phyloP scores from a whole-genome alignment of 495 filamentous ascomycete species.

The Lindgomyces ingoldianus region DNA sequence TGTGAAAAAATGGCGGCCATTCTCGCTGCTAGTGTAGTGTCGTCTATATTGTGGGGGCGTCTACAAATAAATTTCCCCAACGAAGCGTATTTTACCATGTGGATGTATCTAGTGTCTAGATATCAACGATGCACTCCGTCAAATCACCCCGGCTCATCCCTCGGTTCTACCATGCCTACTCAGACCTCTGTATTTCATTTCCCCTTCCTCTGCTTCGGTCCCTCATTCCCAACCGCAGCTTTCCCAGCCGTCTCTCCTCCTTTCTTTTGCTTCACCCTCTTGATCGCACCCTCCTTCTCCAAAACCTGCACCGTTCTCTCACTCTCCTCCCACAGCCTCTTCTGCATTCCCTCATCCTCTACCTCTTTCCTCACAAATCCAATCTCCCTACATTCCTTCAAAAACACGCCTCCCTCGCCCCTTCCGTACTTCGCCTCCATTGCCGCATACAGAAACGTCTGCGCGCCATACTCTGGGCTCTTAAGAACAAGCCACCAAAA shows the following conservation, averaged over 20 bases:
- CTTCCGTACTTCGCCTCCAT: slow-evolving; percentile 73
- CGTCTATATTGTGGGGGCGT: no score
- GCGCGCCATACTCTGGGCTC: slow-evolving; percentile 74
- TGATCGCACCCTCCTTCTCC: slow-evolving; percentile 77
- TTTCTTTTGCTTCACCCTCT: slow-evolving; percentile 68
- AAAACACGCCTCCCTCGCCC: slow-evolving; percentile 64
- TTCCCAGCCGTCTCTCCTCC: slow-evolving; percentile 47
- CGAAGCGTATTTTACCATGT: no score
- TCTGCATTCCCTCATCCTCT: slow-evolving; percentile 73
- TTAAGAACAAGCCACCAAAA: slow-evolving; percentile 89
- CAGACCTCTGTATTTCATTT: no score
- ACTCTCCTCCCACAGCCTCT: slow-evolving; percentile 83
- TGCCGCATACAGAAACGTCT: slow-evolving; percentile 79
- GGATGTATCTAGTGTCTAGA: no score
- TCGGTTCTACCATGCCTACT: no score
- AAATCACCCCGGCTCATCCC: no score
- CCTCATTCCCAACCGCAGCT: not conserved
- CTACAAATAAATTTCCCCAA: no score
- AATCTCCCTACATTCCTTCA: slow-evolving; percentile 86
- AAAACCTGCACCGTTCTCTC: slow-evolving; percentile 79
- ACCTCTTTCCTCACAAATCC: slow-evolving; percentile 71
- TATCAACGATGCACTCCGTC: no score
- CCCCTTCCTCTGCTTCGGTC: not conserved
- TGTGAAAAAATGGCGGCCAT: no score
- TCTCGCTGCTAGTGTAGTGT: no score